phyloP scores from a whole-genome alignment of 2,329 filamentous ascomycete genomes.

The Penicillium sp. region DNA sequence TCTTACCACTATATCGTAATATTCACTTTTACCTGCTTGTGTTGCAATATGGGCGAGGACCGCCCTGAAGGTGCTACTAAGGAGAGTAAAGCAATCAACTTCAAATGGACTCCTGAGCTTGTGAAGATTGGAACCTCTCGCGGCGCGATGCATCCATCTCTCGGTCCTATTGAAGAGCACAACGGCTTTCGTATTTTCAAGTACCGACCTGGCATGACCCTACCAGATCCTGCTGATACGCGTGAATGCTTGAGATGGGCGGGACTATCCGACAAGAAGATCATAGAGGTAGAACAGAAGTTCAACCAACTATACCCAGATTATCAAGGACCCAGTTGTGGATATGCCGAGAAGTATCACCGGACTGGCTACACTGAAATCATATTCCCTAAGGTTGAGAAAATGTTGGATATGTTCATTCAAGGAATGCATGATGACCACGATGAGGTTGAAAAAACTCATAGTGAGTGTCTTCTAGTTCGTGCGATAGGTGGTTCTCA shows the following conservation, averaged over 20 bases:
- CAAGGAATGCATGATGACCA: neutral
- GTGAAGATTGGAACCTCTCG: neutral
- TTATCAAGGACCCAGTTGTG: neutral
- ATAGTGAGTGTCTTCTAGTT: neutral
- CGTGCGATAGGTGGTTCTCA: neutral
- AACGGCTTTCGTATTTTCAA: fast-evolving
- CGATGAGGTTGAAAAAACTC: neutral
- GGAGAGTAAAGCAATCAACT: neutral
- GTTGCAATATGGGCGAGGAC: too few species aligned
- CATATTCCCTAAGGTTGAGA: neutral
- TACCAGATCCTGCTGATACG: neutral
- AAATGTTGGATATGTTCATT: neutral
- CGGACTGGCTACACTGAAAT: neutral
- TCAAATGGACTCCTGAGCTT: neutral
- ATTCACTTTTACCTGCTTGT: too few species aligned
- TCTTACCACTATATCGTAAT: too few species aligned
- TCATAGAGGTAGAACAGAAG: neutral
- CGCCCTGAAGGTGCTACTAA: too few species aligned
- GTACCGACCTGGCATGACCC: neutral
- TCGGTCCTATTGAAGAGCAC: neutral
- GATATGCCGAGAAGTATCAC: neutral
- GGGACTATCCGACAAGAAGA: neutral
- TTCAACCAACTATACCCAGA: neutral
- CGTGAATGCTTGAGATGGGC: neutral
- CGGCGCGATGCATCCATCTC: neutral